Base-by-base conservation (phyloP, 169 alveolate genomes). In the Pseudocohnilembus persalinus region DNA sequence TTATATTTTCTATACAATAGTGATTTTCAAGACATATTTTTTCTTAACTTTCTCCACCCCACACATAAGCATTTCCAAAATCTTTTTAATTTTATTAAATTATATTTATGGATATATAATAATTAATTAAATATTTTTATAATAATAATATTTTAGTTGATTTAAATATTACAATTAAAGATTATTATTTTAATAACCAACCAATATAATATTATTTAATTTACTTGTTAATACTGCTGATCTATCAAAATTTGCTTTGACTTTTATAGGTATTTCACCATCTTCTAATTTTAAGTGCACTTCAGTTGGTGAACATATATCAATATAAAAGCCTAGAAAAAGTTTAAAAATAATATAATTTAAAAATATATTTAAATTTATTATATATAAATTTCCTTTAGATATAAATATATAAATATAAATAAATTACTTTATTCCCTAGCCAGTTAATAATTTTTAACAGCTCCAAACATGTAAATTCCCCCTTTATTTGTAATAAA, bases 231-330 rank as follows among this genome's bases (percentile, higher is more conserved):
- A 31, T 27, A 86, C 87, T 11, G 90, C 90, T 29, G 83, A 77
- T 86, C 90, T 79, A 64, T 86, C 90, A 86, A 81, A 86, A 74
- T 75, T 76, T 27, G 90, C 90, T 29, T 86, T 80, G 0, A 86
- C 78, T 76, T 86, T 86, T 1, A 74, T 68, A 28, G 83, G 83
- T 27, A 29, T 33, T 33, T 86, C 90, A 31, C 73, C 90, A 0
- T 81, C 34, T 64, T 86, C 80, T 65, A 86, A 35, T 26, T 77
- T 81, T 81, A 86, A 35, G 1, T 64, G n/a, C 29, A 86, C 77
- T 80, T 74, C 72, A 1, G 77, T 81, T 74, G 79, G 77, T 11
- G 87, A 78, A 64, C 81, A 73, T 30, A 64, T 74, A 49, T 86
- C 90, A 28, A 86, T 74, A 63, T 81, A 82, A 80, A 81, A 80